Conservation (phyloP, 2,329 filamentous ascomycete species). For the Paecilomyces niveus region DNA sequence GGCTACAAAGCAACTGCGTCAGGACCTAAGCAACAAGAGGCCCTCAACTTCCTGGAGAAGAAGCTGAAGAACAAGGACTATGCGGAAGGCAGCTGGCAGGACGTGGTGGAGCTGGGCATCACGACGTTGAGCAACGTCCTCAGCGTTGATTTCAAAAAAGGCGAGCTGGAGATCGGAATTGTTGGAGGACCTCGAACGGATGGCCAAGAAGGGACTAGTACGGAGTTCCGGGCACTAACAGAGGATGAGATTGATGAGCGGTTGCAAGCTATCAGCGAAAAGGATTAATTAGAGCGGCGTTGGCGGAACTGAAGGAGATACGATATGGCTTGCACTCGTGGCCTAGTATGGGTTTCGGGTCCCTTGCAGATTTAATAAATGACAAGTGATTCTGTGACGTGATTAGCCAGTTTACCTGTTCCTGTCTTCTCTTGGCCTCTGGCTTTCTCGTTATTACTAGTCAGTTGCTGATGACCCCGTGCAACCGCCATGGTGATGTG, state of each 20-base stretch:
- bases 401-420: neutral
- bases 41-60: slow-evolving; percentile 97
- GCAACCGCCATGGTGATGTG: neutral
- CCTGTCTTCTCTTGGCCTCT: neutral
- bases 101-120: slow-evolving; percentile 95
- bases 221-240: slow-evolving; percentile 78
- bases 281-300: slow-evolving; percentile 60
- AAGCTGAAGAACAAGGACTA: slow-evolving; percentile 99
- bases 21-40: slow-evolving; percentile 97
- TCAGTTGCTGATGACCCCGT: neutral
- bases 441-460: neutral
- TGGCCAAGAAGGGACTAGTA: slow-evolving; percentile 73
- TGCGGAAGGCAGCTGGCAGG: slow-evolving; percentile 89
- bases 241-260: slow-evolving; percentile 98
- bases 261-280: slow-evolving; percentile 96
- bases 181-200: slow-evolving; percentile 80
- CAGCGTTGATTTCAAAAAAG: slow-evolving; percentile 99
- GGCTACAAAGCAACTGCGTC: slow-evolving; percentile 98
- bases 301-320: slow-evolving; percentile 9
- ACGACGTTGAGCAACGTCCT: slow-evolving; percentile 91
- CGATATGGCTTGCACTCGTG: slow-evolving; percentile 1
- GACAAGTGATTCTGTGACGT: neutral
- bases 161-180: slow-evolving; percentile 95
- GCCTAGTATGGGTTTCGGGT: slow-evolving; percentile 1
- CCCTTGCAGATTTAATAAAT: slow-evolving; percentile 4